A percentile compares a stretch with the other conserved stretches of the same genome.
These are phyloP conservation scores for Pilatotrama ljubarskyi DNA, from an alignment of 768 basidiomycete genomes.

Conservation along the genomic window DNA sequence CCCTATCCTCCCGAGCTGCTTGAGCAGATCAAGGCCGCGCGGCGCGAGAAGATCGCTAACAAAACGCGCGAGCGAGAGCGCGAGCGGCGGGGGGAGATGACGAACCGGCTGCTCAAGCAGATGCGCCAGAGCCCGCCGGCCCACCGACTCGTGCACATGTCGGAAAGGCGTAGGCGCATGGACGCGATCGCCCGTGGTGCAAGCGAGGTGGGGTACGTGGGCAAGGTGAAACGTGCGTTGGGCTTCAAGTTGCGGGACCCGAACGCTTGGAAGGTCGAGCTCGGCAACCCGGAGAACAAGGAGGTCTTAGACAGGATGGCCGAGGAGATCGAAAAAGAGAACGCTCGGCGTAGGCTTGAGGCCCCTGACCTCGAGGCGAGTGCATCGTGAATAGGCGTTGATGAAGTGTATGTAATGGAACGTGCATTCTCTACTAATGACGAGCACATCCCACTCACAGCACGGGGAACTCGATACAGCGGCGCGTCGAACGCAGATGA, in stretches of 20 bases:
- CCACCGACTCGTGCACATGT: slow-evolving; percentile 55
- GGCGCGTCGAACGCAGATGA: too few species aligned
- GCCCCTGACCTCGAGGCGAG: not conserved
- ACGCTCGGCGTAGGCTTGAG: slow-evolving; percentile 21
- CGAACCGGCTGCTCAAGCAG: slow-evolving; percentile 46
- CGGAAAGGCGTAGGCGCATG: slow-evolving; percentile 42
- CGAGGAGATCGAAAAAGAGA: slow-evolving; percentile 33
- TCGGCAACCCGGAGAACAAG: slow-evolving; percentile 31
- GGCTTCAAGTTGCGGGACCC: slow-evolving; percentile 49
- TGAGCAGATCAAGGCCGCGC: slow-evolving; percentile 52
- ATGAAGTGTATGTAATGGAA: too few species aligned
- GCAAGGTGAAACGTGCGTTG: slow-evolving; percentile 55
- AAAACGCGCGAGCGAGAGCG: slow-evolving; percentile 62
- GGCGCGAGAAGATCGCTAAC: slow-evolving; percentile 59
- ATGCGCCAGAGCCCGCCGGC: slow-evolving; percentile 62
- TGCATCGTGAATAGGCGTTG: not conserved
- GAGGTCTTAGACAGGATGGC: slow-evolving; percentile 31
- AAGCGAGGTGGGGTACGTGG: slow-evolving; percentile 72
- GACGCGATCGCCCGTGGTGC: slow-evolving; percentile 53
- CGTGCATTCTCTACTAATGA: too few species aligned
- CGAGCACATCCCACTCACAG: too few species aligned
- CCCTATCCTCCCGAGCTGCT: slow-evolving; percentile 53
- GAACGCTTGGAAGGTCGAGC: slow-evolving; percentile 37
- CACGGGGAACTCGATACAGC: too few species aligned
- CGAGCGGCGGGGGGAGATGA: slow-evolving; percentile 64